phyloP scores from a whole-genome alignment of 768 basidiomycete species.

The Collybia sp. region DNA sequence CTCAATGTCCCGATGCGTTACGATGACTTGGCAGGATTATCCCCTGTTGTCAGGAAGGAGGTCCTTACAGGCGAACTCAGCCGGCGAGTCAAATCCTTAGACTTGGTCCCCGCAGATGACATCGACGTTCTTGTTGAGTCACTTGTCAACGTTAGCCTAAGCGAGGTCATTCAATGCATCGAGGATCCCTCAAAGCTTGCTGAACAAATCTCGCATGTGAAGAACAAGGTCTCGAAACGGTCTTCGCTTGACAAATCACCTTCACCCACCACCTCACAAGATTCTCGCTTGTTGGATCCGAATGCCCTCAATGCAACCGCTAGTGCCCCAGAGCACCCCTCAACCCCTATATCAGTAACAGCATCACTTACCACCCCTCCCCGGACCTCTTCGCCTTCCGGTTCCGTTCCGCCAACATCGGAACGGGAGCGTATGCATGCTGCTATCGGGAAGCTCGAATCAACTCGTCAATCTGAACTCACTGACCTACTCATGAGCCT shows the following conservation, averaged over 20 bases:
- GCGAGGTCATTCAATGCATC: slow-evolving; percentile 72
- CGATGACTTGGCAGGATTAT: slow-evolving; percentile 76
- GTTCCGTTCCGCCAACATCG: slow-evolving; percentile 50
- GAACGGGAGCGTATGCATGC: slow-evolving; percentile 73
- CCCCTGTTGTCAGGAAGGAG: slow-evolving; percentile 85
- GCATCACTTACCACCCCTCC: slow-evolving; percentile 77
- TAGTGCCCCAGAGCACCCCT: slow-evolving; percentile 87
- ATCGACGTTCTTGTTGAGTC: slow-evolving; percentile 67
- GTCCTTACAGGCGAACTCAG: slow-evolving; percentile 81
- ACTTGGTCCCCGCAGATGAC: slow-evolving; percentile 48
- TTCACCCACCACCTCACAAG: slow-evolving; percentile 56
- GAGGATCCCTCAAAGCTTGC: slow-evolving; percentile 63
- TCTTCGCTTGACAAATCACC: slow-evolving; percentile 47
- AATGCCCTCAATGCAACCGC: slow-evolving; percentile 67
- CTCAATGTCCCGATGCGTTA: slow-evolving; percentile 84
- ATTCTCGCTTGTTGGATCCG: slow-evolving; percentile 65
- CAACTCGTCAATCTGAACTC: slow-evolving; percentile 54
- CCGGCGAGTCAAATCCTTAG: slow-evolving; percentile 61
- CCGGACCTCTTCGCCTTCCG: slow-evolving; percentile 77
- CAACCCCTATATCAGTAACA: slow-evolving; percentile 77
- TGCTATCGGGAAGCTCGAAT: slow-evolving; percentile 64
- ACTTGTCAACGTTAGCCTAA: slow-evolving; percentile 64
- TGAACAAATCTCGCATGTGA: slow-evolving; percentile 53
- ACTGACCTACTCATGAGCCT: slow-evolving; percentile 81
- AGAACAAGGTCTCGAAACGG: slow-evolving; percentile 27